phyloP scores from a whole-genome alignment of 1,139 yeast species.

The Pneumocystis carinii region DNA sequence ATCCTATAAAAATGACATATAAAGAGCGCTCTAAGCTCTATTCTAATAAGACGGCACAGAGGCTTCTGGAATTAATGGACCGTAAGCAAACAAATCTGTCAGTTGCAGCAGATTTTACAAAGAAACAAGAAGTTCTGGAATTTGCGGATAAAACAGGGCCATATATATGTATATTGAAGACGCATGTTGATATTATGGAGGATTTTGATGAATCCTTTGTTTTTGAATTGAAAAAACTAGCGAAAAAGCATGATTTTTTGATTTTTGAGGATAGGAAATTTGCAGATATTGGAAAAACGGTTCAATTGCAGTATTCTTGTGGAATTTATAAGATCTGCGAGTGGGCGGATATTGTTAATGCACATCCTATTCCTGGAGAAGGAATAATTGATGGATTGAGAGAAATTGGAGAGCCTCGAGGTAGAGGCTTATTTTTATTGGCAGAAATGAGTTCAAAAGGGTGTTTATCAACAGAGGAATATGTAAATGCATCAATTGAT shows the following conservation, averaged over 20 bases:
- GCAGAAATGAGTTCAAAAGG: conserved; percentile 94
- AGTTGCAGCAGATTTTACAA: conserved; percentile 86
- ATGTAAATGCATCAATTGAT: conserved; percentile 72
- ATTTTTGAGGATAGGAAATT: conserved; percentile 93
- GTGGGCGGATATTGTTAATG: conserved; percentile 96
- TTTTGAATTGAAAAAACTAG: conserved; percentile 50
- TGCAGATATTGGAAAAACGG: conserved; percentile 98
- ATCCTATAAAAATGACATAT: conserved; percentile 29
- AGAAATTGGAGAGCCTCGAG: conserved; percentile 15
- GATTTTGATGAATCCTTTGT: conserved; percentile 81
- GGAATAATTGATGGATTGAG: conserved; percentile 75
- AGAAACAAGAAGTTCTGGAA: conserved; percentile 55
- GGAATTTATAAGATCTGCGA: conserved; percentile 79
- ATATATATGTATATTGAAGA: conserved; percentile 75
- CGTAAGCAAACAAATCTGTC: conserved; percentile 74
- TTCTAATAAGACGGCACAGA: conserved; percentile 62
- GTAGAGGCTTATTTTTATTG: conserved; percentile 77
- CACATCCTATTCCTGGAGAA: conserved; percentile 92
- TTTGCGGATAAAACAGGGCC: conserved; percentile 79
- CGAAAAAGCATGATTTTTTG: conserved; percentile 66
- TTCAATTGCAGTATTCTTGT: conserved; percentile 78
- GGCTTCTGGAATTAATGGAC: conserved; percentile 62
- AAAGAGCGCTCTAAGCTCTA: conserved; percentile 56
- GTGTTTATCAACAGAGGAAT: conserved; percentile 80
- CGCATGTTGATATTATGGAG: conserved; percentile 83